Evolutionary conservation across 495 filamentous ascomycete species (phyloP), one percentile per base, ranked within the genome.

Genomic region (Chlorociboria aeruginascens): DNA sequence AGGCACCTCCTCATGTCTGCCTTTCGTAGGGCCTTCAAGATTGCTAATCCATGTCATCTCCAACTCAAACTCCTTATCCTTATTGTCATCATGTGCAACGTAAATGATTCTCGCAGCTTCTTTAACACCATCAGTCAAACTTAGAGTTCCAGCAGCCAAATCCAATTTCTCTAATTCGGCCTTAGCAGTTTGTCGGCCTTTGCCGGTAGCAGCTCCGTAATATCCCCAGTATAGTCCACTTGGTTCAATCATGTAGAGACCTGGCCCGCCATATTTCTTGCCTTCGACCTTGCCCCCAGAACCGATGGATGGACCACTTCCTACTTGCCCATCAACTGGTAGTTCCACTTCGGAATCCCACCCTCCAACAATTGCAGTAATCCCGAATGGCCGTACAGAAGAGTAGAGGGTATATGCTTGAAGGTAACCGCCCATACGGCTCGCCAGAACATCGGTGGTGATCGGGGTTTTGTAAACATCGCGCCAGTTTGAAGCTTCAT

Each of bases 11-110:
- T 87, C 77, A 60, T 98, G 92, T 51, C 75, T 78, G 43, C 89
- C 89, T 66, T 90, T 88, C 33, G 89, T 93, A n/a, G 86, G 85
- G 11, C 86, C 87, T 38, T 83, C 77, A 37, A 77, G 57, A 16
- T 74, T 77, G 65, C 86, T 93, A 55, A 97, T 82, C 92, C 92
- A 98, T 52, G 85, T 89, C 92, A 98, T 95, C 72, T 98, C 92
- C 32, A 98, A 70, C 74, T 98, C 93, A 56, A 97, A 97, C 31
- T 98, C 93, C 71, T 97, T 98, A 67, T 98, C 92, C 61, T 81
- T 80, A 74, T 86, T 95, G 61, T 98, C 92, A 61, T 95, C 89
- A 63, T 98, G 92, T 41, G 92, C 88, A 43, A 94, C 78, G 64
- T 95, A 89, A 65, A 98, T 95, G 57, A 98, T 97, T 37, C 87